Percentiles rank a stretch among this genome's conserved stretches.
These are phyloP conservation scores for Neltuma alba DNA, from an alignment of 306 rosid genomes.

Conservation along the genomic window DNA sequence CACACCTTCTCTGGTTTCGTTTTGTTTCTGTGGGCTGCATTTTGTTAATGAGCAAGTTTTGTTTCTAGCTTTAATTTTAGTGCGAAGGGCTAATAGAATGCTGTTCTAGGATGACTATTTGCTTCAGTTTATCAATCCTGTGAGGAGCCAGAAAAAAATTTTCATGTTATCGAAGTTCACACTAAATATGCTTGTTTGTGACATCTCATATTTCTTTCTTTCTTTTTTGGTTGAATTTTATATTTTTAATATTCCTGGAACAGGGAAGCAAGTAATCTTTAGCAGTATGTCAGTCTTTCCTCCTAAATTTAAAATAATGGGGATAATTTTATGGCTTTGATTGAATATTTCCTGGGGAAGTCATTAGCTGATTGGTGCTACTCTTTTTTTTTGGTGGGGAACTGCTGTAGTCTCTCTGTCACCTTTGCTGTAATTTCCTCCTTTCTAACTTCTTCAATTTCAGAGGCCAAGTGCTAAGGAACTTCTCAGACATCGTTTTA, in stretches of 20 bases:
- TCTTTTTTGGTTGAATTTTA: neutral
- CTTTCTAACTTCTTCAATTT: slow-evolving; percentile 40
- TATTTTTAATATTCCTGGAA: neutral
- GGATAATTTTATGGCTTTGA: slow-evolving; percentile 1
- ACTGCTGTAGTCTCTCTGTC: slow-evolving; percentile 27
- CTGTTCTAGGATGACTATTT: neutral
- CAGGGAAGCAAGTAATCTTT: neutral
- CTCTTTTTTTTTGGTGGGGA: slow-evolving; percentile 4
- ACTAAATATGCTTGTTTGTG: slow-evolving; percentile 15
- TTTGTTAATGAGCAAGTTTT: slow-evolving; percentile 27
- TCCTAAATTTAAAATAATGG: slow-evolving; percentile 13
- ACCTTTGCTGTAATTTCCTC: slow-evolving; percentile 17
- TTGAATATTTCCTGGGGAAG: slow-evolving; percentile 22
- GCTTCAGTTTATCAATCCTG: slow-evolving; percentile 18
- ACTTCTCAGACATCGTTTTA: slow-evolving; percentile 90
- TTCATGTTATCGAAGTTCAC: slow-evolving; percentile 10
- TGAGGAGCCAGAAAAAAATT: slow-evolving; percentile 1
- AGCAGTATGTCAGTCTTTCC: neutral
- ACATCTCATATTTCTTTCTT: neutral
- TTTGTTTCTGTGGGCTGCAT: slow-evolving; percentile 21
- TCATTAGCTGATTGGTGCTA: slow-evolving; percentile 6
- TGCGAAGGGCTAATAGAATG: neutral
- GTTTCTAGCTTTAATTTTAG: slow-evolving; percentile 21
- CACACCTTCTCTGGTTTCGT: slow-evolving; percentile 16
- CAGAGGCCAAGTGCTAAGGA: slow-evolving; percentile 99